Base-by-base conservation (phyloP, 2,329 filamentous ascomycete genomes). In the Aspergillus pseudoviridinutans region DNA sequence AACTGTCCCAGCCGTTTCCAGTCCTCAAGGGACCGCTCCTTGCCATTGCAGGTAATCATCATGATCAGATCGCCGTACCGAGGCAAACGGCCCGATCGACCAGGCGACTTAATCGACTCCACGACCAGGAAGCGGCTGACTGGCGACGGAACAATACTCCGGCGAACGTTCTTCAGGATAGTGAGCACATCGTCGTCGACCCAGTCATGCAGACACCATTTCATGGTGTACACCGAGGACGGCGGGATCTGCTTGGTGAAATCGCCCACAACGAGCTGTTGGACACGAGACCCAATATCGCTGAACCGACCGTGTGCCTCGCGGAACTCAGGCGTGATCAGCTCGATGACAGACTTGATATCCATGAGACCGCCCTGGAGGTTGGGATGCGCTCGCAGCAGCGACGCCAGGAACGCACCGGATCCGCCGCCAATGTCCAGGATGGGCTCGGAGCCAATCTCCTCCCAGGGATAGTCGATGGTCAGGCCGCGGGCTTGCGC, bases 171-270 rank as follows among this genome's bases (percentile, higher is more conserved):
- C 24, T 20, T 17, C 42, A 53, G 24, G 4, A 53, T 53, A 4
- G 25, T 24, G 5, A 17, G 14, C 27, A 44, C 51, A 14, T 53
- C 24, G 25, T 53, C 51, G 17, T 53, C 51, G 8, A 20, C 29
- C 51, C 51, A 53, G 28, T 53, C 51, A 25, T 53, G 51, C 25
- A 53, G 17, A 47, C 51, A 53, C 51, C 38, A 53, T 6, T 22
- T 17, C 51, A 53, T 53, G 9, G 22, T 22, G 24, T 53, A 53
- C 5, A 22, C 38, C 20, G 25, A 10, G 8, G 35, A 38, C 0
- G 35, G 17, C 2, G 22, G 6, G 9, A 53, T 22, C 4, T 28
- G 14, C 24, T 53, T 17, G 4, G 29, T 17, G 28, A 53, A 53
- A 25, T 46, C 38, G 12, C 29, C 24, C 2, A 20, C 22, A 4